Evolutionary conservation across 176 grass and related monocot genomes (phyloP).

Genomic region (Zea luxurians): DNA sequence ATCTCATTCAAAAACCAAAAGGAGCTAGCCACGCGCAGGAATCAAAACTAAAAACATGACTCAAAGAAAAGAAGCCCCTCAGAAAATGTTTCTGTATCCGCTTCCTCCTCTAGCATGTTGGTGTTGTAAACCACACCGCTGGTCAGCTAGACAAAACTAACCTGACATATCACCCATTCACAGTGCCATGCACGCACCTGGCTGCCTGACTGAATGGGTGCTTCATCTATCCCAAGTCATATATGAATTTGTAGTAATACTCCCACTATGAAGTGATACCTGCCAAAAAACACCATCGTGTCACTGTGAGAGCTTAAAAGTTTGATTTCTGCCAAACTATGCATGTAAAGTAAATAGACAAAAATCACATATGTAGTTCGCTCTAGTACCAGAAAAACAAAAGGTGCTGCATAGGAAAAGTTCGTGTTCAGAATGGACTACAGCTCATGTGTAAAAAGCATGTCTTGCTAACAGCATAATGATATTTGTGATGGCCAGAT

Average conservation of each 20-base stretch:
- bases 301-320: constrained; percentile 27
- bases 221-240: constrained; percentile 48
- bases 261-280: constrained; percentile 63
- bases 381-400: not conserved
- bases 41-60: constrained; percentile 51
- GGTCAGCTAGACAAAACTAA: constrained; percentile 74
- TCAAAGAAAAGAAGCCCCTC: constrained; percentile 36
- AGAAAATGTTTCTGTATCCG: constrained; percentile 61
- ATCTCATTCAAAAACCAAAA: constrained; percentile 61
- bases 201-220: constrained; percentile 48
- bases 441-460: not conserved
- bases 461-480: not conserved
- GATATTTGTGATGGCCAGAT: not conserved
- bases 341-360: not conserved
- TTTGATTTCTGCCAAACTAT: not conserved
- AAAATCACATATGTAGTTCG: not conserved
- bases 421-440: not conserved
- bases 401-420: not conserved
- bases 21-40: constrained; percentile 44
- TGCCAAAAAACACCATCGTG: constrained; percentile 30
- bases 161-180: constrained; percentile 56
- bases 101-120: constrained; percentile 51
- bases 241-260: constrained; percentile 49
- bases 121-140: constrained; percentile 55
- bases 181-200: constrained; percentile 42